phyloP scores from a whole-genome alignment of 257 asterid species.

The Linaria vulgaris region DNA sequence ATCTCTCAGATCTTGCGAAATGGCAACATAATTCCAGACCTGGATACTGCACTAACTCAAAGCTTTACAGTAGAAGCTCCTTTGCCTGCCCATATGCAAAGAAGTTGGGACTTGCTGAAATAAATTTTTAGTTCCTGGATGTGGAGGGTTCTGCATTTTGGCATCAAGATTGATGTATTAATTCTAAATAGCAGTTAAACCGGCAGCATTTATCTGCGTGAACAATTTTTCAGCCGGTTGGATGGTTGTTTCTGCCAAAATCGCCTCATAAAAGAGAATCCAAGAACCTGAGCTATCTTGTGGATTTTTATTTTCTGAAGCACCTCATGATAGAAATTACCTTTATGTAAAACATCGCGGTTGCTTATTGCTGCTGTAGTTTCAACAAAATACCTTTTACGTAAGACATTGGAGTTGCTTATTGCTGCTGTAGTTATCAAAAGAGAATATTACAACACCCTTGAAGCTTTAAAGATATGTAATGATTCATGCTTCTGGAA shows the following conservation, averaged over 20 bases:
- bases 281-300: background rate
- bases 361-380: background rate
- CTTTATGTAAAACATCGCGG: background rate
- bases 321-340: background rate
- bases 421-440: too few relatives aligned
- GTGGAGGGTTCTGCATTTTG: background rate
- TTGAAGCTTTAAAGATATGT: too few relatives aligned
- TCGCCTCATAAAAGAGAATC: too few relatives aligned
- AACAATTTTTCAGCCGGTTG: too few relatives aligned
- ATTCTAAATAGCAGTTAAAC: constrained; percentile 17
- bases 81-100: constrained; percentile 81
- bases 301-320: background rate
- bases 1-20: constrained; percentile 49
- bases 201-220: too few relatives aligned
- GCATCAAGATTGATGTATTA: background rate
- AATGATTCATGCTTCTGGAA: too few relatives aligned
- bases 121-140: constrained; percentile 1
- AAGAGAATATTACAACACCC: too few relatives aligned
- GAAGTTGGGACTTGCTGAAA: constrained; percentile 64
- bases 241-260: background rate
- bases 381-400: too few relatives aligned
- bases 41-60: constrained; percentile 33
- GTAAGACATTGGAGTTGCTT: too few relatives aligned
- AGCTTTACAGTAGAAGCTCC: constrained; percentile 57
- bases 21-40: constrained; percentile 31